A percentile compares a stretch with the other conserved stretches of the same genome.
Evolutionary conservation across 2,329 filamentous ascomycete species (phyloP).

Genomic region (Aspergillus sp.): DNA sequence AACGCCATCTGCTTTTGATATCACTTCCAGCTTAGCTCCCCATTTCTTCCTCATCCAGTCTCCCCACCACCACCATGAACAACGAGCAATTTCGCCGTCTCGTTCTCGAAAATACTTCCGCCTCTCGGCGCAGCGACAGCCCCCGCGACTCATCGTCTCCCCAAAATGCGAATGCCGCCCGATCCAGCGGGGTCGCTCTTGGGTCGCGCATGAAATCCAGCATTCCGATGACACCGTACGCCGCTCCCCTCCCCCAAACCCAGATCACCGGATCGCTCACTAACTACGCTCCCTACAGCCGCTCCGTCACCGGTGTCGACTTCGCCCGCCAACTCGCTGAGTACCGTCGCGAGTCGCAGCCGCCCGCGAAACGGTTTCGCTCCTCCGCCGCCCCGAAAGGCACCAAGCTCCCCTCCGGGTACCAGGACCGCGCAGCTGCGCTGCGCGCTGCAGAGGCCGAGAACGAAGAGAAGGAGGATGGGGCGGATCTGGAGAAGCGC

Average conservation of each 20-base stretch:
- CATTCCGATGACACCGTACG: constrained; percentile 90
- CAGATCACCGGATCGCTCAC: constrained; percentile 1
- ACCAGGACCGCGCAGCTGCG: constrained; percentile 74
- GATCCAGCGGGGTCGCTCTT: constrained; percentile 53
- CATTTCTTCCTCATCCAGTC: not conserved
- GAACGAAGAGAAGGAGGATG: constrained; percentile 22
- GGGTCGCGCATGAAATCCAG: constrained; percentile 76
- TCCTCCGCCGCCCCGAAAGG: constrained; percentile 77
- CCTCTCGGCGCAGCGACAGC: constrained; percentile 17
- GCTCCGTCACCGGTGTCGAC: constrained; percentile 64
- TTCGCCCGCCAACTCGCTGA: constrained; percentile 85
- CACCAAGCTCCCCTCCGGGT: constrained; percentile 73
- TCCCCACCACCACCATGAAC: constrained; percentile 65
- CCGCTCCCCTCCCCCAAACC: not conserved
- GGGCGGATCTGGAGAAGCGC: constrained; percentile 56
- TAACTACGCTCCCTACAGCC: constrained; percentile 43
- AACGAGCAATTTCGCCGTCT: constrained; percentile 91
- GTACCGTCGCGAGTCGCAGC: constrained; percentile 56
- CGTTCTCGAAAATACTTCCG: constrained; percentile 52
- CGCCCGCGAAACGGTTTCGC: constrained; percentile 69
- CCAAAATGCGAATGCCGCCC: constrained; percentile 8
- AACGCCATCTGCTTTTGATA: no score
- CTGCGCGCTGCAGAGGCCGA: constrained; percentile 54
- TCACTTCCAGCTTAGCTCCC: not conserved
- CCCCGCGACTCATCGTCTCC: constrained; percentile 10